These are phyloP conservation scores for Odonthalia washingtoniensis DNA, from an alignment of 31 red algal genomes.

Conservation along the genomic window DNA sequence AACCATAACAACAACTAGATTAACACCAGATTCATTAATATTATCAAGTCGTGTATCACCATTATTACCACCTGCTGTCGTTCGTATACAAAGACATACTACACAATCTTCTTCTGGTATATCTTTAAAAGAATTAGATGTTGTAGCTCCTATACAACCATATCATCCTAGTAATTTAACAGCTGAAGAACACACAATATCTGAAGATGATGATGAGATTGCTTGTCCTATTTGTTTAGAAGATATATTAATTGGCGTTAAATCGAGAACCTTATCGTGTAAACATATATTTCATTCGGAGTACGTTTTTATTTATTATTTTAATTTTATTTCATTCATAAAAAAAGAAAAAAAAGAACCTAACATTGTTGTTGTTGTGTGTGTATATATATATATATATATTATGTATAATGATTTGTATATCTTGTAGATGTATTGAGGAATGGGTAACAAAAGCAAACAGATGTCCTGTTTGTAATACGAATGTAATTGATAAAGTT, in stretches of 20 bases:
- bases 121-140: constrained; percentile 34
- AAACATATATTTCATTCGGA: constrained; percentile 78
- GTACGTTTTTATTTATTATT: constrained; percentile 29
- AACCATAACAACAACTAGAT: too few relatives aligned
- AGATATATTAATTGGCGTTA: constrained; percentile 51
- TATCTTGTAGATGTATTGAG: constrained; percentile 57
- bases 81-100: constrained; percentile 41
- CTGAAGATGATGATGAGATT: constrained; percentile 3
- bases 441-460: constrained; percentile 75
- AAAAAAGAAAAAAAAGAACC: background rate
- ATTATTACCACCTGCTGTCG: constrained; percentile 33
- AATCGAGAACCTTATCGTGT: constrained; percentile 66
- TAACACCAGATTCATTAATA: too few relatives aligned
- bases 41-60: too few relatives aligned
- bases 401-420: constrained; percentile 7
- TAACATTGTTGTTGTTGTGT: background rate
- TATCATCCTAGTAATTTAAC: too few relatives aligned
- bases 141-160: constrained; percentile 36
- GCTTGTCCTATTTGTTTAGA: constrained; percentile 83
- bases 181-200: too few relatives aligned
- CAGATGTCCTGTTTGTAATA: constrained; percentile 66
- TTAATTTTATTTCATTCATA: background rate
- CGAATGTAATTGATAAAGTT: constrained; percentile 32
- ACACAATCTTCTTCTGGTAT: constrained; percentile 25
- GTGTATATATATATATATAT: background rate